These are phyloP conservation scores for Aspergillus spinulosporus DNA, from an alignment of 2,329 filamentous ascomycete genomes.

Conservation along the genomic window DNA sequence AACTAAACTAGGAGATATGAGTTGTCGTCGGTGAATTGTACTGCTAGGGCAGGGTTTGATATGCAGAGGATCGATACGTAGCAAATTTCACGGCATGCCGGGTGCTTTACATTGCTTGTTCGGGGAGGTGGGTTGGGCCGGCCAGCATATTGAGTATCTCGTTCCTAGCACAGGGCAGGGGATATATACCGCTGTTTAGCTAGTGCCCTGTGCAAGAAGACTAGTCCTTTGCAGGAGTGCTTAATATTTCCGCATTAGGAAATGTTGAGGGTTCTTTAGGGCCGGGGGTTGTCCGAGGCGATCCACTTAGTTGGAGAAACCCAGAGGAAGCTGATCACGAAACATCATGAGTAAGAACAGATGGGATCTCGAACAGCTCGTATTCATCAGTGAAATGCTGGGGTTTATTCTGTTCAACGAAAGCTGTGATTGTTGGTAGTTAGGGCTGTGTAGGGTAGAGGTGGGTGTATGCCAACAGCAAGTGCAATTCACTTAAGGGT, in stretches of 20 bases:
- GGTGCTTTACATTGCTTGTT: slow-evolving; percentile 7
- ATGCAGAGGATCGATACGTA: background rate
- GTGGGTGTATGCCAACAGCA: no score
- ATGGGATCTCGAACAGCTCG: no score
- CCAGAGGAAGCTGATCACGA: background rate
- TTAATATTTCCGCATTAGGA: slow-evolving; percentile 9
- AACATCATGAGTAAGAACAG: background rate
- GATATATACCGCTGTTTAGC: background rate
- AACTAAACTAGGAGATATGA: background rate
- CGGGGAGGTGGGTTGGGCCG: background rate
- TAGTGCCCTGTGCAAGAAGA: background rate
- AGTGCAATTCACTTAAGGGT: no score
- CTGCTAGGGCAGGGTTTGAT: background rate
- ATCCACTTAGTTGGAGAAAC: slow-evolving; percentile 1
- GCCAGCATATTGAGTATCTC: no score
- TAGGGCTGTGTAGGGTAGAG: no score
- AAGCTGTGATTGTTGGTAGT: no score
- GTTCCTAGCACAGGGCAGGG: background rate
- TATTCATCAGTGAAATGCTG: no score
- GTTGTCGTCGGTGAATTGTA: background rate
- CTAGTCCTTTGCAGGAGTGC: background rate
- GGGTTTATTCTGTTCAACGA: no score
- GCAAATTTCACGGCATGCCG: slow-evolving; percentile 8
- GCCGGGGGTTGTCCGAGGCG: slow-evolving; percentile 4
- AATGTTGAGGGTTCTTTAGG: slow-evolving; percentile 3